Evolutionary conservation across 352 stramenopile genomes (phyloP).

Genomic region (Pythium insidiosum): DNA sequence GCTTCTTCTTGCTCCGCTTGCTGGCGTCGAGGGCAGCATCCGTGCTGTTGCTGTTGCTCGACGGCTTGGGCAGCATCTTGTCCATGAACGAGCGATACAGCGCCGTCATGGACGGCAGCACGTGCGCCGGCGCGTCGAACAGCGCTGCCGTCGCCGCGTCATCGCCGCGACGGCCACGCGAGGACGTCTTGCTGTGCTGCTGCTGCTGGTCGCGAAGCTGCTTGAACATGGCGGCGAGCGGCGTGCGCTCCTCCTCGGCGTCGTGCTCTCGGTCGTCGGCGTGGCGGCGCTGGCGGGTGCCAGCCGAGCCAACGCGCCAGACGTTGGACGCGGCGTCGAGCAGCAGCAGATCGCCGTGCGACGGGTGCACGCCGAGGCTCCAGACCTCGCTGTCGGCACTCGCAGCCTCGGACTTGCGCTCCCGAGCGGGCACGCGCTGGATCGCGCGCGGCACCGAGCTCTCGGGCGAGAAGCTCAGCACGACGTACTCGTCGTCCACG

Average conservation of each 20-base stretch:
- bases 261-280: conserved; percentile 15
- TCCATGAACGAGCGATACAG: conserved; percentile 85
- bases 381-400: conserved; percentile 37
- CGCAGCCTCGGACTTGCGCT: too few species aligned
- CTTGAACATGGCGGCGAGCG: conserved; percentile 24
- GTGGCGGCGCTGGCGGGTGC: conserved; percentile 27
- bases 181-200: too few species aligned
- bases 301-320: conserved; percentile 41
- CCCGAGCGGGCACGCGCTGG: conserved; percentile 21
- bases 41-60: conserved; percentile 4
- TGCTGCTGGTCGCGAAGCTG: conserved; percentile 12
- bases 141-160: conserved; percentile 27
- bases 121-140: conserved; percentile 77
- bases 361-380: conserved; percentile 50
- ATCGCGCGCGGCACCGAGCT: conserved; percentile 38
- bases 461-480: conserved; percentile 39
- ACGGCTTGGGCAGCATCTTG: conserved; percentile 71
- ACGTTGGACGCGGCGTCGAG: conserved; percentile 45
- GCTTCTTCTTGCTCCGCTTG: conserved; percentile 37
- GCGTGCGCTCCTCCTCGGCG: conserved; percentile 26
- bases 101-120: too few species aligned
- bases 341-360: conserved; percentile 48
- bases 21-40: conserved; percentile 5
- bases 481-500: conserved; percentile 25
- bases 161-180: too few species aligned